Base-by-base conservation (phyloP, 768 basidiomycete species). In the Leccinum barrowsii region DNA sequence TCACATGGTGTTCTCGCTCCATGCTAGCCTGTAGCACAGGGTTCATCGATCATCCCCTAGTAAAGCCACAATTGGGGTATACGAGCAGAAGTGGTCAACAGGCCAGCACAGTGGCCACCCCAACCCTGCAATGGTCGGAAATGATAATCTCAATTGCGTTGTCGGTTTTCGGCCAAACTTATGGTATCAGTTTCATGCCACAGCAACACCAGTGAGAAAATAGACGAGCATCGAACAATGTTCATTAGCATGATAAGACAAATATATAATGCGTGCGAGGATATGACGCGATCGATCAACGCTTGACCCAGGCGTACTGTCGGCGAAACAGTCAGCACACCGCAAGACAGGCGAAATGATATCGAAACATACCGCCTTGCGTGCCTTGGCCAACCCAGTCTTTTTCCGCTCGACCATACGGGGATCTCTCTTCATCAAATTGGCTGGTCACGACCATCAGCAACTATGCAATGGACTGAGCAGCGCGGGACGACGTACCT, bases 361-460 rank as follows among this genome's bases (percentile, higher is more conserved):
- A 56, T 7, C 1, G 30, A 34, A 15, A 54, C 91, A 47, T 74
- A 94, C 93, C 77, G 82, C 82, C 77, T 95, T 94, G 74, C 95
- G 86, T 59, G 96, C 94, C 78, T 97, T 97, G 59, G 89, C 85
- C 67, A 85, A 73, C 58, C 92, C 92, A 15, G 96, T 92, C 83
- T 99, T 99, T 79, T 99, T 99, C 66, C 96, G 82, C 76, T 99
- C 96, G 30, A 97, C 95, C 92, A 96, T 92, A 74, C 97, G 89
- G 49, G 94, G 93, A 79, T 99, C 96, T 66, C 95, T 86, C 72
- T 85, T 85, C 58, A 93, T 75, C 50, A 95, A 77, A 77, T 92
- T 89, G 59, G 91, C 95, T 97, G 69, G 17, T 44, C 19, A 30
- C 48, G 19, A 30, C 19, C 21, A 40, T 32, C 58, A 52, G 61